Evolutionary conservation across 2,329 filamentous ascomycete genomes (phyloP).

Genomic region (Calycina herbarum): DNA sequence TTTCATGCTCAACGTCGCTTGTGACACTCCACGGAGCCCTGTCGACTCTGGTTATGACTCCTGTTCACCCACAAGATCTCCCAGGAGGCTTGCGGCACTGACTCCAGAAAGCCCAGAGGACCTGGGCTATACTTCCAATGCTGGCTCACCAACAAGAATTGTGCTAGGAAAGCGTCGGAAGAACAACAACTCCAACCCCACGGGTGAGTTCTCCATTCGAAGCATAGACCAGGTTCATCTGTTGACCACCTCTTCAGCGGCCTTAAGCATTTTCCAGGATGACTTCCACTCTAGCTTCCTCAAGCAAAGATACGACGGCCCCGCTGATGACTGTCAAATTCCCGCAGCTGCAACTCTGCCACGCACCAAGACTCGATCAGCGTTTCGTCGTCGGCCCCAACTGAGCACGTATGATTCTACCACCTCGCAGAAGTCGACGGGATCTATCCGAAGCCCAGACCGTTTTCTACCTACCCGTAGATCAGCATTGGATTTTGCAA

Average conservation of each 20-base stretch:
- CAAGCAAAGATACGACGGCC: conserved; percentile 11
- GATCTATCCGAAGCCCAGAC: conserved; percentile 45
- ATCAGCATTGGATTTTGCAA: conserved; percentile 41
- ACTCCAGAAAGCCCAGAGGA: neutral
- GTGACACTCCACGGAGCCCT: conserved; percentile 9
- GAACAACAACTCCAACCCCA: neutral
- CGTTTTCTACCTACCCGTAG: conserved; percentile 56
- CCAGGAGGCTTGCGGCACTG: neutral
- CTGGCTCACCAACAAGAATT: neutral
- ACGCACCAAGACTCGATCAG: conserved; percentile 20
- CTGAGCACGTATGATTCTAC: conserved; percentile 23
- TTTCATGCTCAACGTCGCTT: conserved; percentile 8
- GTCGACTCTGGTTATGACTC: conserved; percentile 23
- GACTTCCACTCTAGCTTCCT: conserved; percentile 1
- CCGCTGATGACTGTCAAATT: conserved; percentile 19
- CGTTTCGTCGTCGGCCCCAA: conserved; percentile 24
- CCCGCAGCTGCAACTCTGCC: conserved; percentile 24
- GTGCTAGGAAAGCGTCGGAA: neutral
- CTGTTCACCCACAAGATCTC: conserved; percentile 10
- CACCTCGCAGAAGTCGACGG: conserved; percentile 20
- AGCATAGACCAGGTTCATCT: neutral
- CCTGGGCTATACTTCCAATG: neutral
- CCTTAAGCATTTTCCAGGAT: conserved; percentile 1
- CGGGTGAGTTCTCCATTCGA: neutral
- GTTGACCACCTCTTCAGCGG: neutral